Evolutionary conservation across 2,329 filamentous ascomycete species (phyloP).

Genomic region (Verticillium tricorpus): DNA sequence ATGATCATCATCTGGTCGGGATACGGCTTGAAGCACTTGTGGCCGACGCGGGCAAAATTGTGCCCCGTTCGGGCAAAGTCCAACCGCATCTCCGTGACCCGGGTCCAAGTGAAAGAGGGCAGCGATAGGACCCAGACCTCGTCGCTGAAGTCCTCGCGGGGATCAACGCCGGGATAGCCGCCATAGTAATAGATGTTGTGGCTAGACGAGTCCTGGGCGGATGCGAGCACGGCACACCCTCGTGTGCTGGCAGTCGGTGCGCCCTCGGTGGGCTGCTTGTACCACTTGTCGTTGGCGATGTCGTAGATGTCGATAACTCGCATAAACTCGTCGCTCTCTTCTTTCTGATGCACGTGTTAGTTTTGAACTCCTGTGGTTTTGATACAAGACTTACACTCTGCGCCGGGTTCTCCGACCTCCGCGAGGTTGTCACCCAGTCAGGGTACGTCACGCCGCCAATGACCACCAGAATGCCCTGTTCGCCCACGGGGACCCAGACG

Average conservation of each 20-base stretch:
- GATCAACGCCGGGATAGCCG: slow-evolving; percentile 57
- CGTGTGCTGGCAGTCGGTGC: slow-evolving; percentile 55
- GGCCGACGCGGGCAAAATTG: slow-evolving; percentile 61
- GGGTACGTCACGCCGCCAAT: slow-evolving; percentile 69
- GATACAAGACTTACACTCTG: slow-evolving; percentile 32
- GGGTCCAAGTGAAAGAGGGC: slow-evolving; percentile 76
- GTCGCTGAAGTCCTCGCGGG: slow-evolving; percentile 40
- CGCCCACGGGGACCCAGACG: slow-evolving; percentile 74
- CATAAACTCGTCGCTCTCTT: slow-evolving; percentile 67
- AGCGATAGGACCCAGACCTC: slow-evolving; percentile 79
- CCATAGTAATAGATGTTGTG: slow-evolving; percentile 85
- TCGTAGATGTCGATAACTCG: slow-evolving; percentile 73
- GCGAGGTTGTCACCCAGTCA: slow-evolving; percentile 30
- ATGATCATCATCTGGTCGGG: slow-evolving; percentile 77
- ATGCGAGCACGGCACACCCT: slow-evolving; percentile 71
- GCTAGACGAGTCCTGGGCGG: slow-evolving; percentile 65
- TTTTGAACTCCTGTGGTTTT: too few relatives aligned
- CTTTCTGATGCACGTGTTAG: slow-evolving; percentile 34
- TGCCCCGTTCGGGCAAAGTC: slow-evolving; percentile 19
- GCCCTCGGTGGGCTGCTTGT: slow-evolving; percentile 60
- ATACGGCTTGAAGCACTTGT: slow-evolving; percentile 71
- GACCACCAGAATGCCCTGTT: slow-evolving; percentile 70
- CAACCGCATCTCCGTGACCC: slow-evolving; percentile 33
- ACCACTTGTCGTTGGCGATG: slow-evolving; percentile 64
- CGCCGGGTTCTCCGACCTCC: slow-evolving; percentile 24